Conservation (phyloP, 169 alveolate species). For the Cryptosporidium parvum region DNA sequence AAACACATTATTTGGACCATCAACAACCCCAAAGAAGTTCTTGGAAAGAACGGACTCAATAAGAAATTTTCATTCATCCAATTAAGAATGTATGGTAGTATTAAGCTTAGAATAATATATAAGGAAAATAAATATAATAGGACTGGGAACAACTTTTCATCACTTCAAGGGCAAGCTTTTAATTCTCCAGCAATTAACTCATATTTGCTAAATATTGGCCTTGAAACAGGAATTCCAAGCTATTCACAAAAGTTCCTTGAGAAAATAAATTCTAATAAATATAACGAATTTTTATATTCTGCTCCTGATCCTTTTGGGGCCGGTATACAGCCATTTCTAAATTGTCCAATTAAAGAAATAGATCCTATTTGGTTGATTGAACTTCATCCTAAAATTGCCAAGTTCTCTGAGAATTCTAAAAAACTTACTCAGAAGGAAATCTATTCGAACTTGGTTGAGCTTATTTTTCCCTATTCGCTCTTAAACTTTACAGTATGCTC, state of each 20-base stretch:
- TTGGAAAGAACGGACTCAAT: background rate
- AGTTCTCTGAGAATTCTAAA: background rate
- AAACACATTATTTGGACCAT: slow-evolving; percentile 42
- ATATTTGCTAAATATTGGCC: slow-evolving; percentile 12
- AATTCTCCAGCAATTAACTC: slow-evolving; percentile 23
- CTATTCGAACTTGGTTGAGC: slow-evolving; percentile 15
- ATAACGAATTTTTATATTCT: slow-evolving; percentile 5
- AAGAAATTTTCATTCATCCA: slow-evolving; percentile 32
- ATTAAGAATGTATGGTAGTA: slow-evolving; percentile 32
- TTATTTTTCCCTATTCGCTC: slow-evolving; percentile 40
- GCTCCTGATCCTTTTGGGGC: slow-evolving; percentile 52
- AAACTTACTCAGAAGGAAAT: slow-evolving; percentile 16
- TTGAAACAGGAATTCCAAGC: slow-evolving; percentile 28
- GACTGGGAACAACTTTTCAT: background rate
- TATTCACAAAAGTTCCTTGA: background rate
- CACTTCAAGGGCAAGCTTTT: background rate
- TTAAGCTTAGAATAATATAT: slow-evolving; percentile 37
- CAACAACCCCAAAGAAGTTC: slow-evolving; percentile 39
- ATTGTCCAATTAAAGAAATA: slow-evolving; percentile 33
- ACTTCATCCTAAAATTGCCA: slow-evolving; percentile 45
- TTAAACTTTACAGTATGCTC: slow-evolving; percentile 19
- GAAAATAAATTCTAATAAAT: background rate
- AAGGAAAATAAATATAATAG: slow-evolving; percentile 10
- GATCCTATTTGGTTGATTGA: slow-evolving; percentile 54
- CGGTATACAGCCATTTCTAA: slow-evolving; percentile 42